Evolutionary conservation across 129 eudicot species (phyloP).

Genomic region (Logfia minima): DNA sequence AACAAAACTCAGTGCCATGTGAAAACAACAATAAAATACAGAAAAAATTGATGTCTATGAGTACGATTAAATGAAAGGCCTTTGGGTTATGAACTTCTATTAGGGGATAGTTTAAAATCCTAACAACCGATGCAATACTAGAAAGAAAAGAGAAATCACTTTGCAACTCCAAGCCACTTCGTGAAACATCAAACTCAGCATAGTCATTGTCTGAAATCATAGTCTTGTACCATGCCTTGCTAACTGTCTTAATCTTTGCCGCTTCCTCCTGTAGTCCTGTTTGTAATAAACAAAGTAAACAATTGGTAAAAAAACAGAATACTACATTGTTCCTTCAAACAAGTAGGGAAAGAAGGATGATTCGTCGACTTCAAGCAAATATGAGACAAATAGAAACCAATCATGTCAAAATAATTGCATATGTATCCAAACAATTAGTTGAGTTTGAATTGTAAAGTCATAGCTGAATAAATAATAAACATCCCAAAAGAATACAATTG

Average conservation of each 20-base stretch:
- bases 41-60: background rate
- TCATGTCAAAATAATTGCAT: too few species aligned
- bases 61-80: background rate
- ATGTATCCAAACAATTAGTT: too few species aligned
- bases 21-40: background rate
- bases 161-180: conserved; percentile 28
- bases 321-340: background rate
- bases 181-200: conserved; percentile 57
- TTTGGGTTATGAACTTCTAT: background rate
- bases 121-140: background rate
- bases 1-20: background rate
- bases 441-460: too few species aligned
- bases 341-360: too few species aligned
- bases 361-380: too few species aligned
- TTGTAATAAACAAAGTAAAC: background rate
- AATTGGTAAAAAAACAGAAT: background rate
- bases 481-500: too few species aligned
- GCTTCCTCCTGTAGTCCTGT: conserved; percentile 79
- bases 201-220: conserved; percentile 73
- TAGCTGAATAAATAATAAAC: too few species aligned
- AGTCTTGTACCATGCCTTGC: conserved; percentile 65
- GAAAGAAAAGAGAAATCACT: conserved; percentile 36
- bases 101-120: background rate
- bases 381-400: too few species aligned
- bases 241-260: conserved; percentile 47